These are phyloP conservation scores for Herpotrichia juniperi DNA, from an alignment of 2,329 filamentous ascomycete genomes.

Conservation along the genomic window DNA sequence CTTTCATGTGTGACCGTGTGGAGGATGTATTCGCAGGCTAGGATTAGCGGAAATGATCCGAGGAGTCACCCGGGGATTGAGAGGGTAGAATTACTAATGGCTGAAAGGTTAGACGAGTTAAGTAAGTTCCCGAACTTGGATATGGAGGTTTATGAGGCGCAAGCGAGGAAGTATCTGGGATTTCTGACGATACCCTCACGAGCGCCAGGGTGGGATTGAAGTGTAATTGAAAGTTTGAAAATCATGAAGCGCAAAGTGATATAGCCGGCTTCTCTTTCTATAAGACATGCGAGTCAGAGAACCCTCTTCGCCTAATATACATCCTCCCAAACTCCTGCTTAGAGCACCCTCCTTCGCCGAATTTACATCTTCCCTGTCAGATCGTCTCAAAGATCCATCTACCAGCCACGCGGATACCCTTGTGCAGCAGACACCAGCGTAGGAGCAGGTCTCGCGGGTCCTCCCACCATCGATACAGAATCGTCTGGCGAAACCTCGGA, in stretches of 20 bases:
- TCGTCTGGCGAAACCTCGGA: constrained; percentile 14
- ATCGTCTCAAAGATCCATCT: not conserved
- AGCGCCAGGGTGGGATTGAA: not conserved
- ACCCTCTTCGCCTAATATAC: too few species aligned
- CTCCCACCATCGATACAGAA: constrained; percentile 11
- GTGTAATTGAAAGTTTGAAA: not conserved
- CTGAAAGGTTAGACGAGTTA: constrained; percentile 6
- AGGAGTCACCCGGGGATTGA: constrained; percentile 3
- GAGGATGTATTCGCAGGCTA: constrained; percentile 17
- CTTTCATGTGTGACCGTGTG: constrained; percentile 15
- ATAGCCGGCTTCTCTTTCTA: not conserved
- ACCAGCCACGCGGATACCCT: not conserved
- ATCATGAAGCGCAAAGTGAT: too few species aligned
- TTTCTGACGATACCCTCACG: constrained; percentile 4
- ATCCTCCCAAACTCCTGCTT: too few species aligned
- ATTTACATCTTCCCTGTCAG: not conserved
- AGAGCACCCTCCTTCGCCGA: too few species aligned
- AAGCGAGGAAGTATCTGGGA: constrained; percentile 8
- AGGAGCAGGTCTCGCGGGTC: constrained; percentile 4
- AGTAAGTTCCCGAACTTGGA: constrained; percentile 4
- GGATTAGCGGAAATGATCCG: constrained; percentile 3
- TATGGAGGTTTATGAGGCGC: constrained; percentile 7
- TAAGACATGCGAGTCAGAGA: not conserved
- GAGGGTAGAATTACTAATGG: constrained; percentile 3
- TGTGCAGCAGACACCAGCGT: constrained; percentile 1